Base-by-base conservation (phyloP, 108 stramenopile species). In the Mediolabrus comicus region DNA sequence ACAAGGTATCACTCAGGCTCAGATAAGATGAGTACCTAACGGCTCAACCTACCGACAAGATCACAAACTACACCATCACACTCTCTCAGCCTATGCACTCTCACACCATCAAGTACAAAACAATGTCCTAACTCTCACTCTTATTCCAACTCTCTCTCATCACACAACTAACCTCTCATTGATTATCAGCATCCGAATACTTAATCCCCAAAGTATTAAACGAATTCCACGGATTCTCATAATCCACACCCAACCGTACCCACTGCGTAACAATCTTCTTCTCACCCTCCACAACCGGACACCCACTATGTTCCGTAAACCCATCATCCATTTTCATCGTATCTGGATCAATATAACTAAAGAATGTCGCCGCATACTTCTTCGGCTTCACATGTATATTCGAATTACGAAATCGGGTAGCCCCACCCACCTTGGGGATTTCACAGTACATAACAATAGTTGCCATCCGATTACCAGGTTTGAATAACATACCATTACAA, bases 261-360 rank as follows among this genome's bases (percentile, higher is more conserved):
- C 98, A 98, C 78, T 97, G 91, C 3, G 98, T 98, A 9, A 97
- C 89, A 71, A 98, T 96, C 79, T 93, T 93, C 84, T 98, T 98
- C 72, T 90, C 88, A 9, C 97, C 97, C 65, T 89, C 86, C 54
- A 87, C 55, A 24, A 98, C 94, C 3, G 97, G 97, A 70, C 97
- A 98, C 52, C 97, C 97, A 36, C 83, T 83, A 66, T 97, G 95
- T 34, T 94, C 86, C 14, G 95, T 95, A 59, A 87, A 85, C 27
- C 85, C 84, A 62, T 62, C 80, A 65, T 92, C 92, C 87, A 81
- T 94, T 26, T 85, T 69, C 73, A 73, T 80, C 17, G 81, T 80
- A 2, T 69, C 80, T 1, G 89, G 89, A 71, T 90, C 90, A 53
- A 94, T 94, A 65, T 90, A 92, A 22, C 84, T 87, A 75, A 98